A percentile compares a stretch with the other conserved stretches of the same genome.
These are phyloP conservation scores for Gyromitra esculenta DNA, from an alignment of 2,329 filamentous ascomycete genomes.

Conservation along the genomic window DNA sequence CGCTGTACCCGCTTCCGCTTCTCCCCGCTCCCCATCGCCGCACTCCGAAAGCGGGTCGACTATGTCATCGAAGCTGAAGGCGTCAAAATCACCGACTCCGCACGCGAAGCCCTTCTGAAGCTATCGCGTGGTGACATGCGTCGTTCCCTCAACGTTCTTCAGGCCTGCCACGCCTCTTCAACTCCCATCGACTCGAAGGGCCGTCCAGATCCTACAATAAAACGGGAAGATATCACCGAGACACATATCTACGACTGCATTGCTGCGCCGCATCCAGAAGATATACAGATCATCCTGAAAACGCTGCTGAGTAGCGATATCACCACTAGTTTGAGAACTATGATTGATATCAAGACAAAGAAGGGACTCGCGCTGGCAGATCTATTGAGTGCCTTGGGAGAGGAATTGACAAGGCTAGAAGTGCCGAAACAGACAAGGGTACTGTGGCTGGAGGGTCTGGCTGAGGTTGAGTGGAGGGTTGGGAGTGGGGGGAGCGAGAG, in stretches of 20 bases:
- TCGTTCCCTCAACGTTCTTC: conserved; percentile 89
- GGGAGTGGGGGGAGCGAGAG: conserved; percentile 86
- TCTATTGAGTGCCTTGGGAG: conserved; percentile 85
- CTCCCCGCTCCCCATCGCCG: conserved; percentile 86
- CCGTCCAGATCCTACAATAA: conserved; percentile 71
- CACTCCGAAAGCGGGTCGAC: conserved; percentile 86
- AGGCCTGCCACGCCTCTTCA: conserved; percentile 90
- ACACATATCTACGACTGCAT: conserved; percentile 97
- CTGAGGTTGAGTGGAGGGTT: conserved; percentile 90
- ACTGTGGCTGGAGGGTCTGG: conserved; percentile 87
- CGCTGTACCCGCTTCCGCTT: conserved; percentile 95
- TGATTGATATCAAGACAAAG: conserved; percentile 84
- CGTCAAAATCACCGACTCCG: conserved; percentile 82
- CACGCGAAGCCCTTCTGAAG: conserved; percentile 81
- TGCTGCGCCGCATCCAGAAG: conserved; percentile 88
- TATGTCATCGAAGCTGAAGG: conserved; percentile 87
- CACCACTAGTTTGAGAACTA: conserved; percentile 84
- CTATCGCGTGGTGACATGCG: conserved; percentile 97
- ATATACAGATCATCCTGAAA: conserved; percentile 83
- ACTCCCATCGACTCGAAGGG: conserved; percentile 66
- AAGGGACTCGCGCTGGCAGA: conserved; percentile 92
- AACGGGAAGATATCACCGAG: conserved; percentile 87
- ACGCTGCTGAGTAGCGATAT: conserved; percentile 90
- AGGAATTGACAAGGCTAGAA: conserved; percentile 82
- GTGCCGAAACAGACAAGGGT: conserved; percentile 88